Evolutionary conservation across 2,329 filamentous ascomycete species (phyloP).

Genomic region (Colletotrichum lentis): DNA sequence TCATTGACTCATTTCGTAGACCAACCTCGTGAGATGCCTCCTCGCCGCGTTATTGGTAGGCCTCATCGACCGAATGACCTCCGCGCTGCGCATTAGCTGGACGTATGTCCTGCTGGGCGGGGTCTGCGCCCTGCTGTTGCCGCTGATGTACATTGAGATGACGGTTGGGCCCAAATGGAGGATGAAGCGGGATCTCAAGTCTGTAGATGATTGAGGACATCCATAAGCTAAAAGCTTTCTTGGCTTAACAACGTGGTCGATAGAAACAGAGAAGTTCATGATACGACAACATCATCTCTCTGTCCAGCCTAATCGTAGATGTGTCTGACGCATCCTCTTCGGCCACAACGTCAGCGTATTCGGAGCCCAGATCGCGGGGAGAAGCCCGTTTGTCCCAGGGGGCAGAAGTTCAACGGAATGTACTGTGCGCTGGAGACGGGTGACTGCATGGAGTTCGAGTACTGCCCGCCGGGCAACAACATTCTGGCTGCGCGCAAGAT

Average conservation of each 20-base stretch:
- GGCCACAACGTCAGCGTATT: conserved; percentile 56
- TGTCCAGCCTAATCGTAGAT: conserved; percentile 49
- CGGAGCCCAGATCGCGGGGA: too few species aligned
- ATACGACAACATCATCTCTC: neutral
- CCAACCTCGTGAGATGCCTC: conserved; percentile 44
- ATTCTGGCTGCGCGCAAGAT: too few species aligned
- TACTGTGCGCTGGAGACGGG: too few species aligned
- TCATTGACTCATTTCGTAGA: conserved; percentile 36
- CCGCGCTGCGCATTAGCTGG: conserved; percentile 38
- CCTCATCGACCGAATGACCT: conserved; percentile 43
- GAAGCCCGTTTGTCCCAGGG: too few species aligned
- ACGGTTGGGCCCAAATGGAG: conserved; percentile 40
- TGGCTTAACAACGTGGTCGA: neutral
- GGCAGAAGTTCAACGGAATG: too few species aligned
- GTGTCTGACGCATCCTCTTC: conserved; percentile 52
- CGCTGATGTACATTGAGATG: conserved; percentile 41
- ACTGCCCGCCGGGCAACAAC: too few species aligned
- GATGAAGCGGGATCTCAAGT: conserved; percentile 16
- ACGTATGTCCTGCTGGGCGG: conserved; percentile 41
- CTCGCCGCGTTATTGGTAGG: conserved; percentile 44
- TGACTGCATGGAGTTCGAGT: too few species aligned
- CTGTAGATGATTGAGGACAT: conserved; percentile 15
- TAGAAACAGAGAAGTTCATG: neutral
- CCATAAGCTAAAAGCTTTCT: neutral
- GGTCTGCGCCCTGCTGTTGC: conserved; percentile 37